phyloP scores from a whole-genome alignment of 2,329 filamentous ascomycete species.

The Beauveria sp. region DNA sequence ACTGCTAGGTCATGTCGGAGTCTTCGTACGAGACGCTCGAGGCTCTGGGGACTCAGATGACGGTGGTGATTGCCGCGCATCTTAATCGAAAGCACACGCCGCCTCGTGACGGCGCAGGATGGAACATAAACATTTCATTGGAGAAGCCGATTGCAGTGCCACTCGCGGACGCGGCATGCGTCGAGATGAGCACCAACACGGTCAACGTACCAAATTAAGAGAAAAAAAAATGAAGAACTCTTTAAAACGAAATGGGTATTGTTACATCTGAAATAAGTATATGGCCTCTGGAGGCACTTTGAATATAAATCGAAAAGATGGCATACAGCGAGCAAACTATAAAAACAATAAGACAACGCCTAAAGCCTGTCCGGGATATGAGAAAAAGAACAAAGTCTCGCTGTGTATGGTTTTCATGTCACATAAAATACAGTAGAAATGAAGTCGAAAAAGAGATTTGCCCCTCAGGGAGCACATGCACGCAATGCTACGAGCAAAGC shows the following conservation, averaged over 20 bases:
- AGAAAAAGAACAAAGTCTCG: conserved; percentile 1
- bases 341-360: neutral
- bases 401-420: conserved; percentile 11
- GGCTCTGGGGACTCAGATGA: conserved; percentile 46
- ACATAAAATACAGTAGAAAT: conserved; percentile 8
- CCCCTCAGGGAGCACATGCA: neutral
- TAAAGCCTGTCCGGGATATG: neutral
- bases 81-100: conserved; percentile 23
- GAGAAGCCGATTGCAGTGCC: conserved; percentile 69
- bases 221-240: neutral
- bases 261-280: neutral
- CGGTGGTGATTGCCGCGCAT: conserved; percentile 35
- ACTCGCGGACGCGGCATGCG: conserved; percentile 61
- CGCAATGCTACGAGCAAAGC: neutral
- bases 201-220: neutral
- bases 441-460: neutral
- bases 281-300: neutral
- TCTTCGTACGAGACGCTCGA: conserved; percentile 58
- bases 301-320: neutral
- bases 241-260: neutral
- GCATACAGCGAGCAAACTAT: neutral
- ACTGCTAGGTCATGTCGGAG: conserved; percentile 32
- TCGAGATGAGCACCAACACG: conserved; percentile 41
- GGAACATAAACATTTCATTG: conserved; percentile 52
- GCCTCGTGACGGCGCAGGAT: conserved; percentile 22